Evolutionary conservation across 495 filamentous ascomycete genomes (phyloP).

Genomic region (Alectoria sarmentosa): DNA sequence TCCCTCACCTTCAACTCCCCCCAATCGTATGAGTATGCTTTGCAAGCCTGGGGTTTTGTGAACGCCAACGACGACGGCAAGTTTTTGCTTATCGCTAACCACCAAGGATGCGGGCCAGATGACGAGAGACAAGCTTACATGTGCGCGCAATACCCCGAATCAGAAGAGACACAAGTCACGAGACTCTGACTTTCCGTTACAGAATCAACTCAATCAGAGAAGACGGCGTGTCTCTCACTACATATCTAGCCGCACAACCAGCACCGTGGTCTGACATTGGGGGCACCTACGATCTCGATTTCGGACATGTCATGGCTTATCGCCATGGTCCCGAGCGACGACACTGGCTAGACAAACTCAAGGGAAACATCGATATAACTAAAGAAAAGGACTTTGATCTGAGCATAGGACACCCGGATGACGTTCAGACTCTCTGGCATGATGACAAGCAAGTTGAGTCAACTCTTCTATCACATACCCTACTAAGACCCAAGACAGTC

Average conservation of each 20-base stretch:
- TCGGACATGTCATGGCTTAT: background rate
- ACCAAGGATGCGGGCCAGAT: conserved; percentile 30
- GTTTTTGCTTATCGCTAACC: conserved; percentile 32
- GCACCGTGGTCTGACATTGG: conserved; percentile 8
- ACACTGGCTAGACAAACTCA: background rate
- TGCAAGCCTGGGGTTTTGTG: conserved; percentile 26
- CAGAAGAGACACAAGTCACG: background rate
- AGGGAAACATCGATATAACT: conserved; percentile 10
- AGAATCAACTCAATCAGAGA: conserved; percentile 13
- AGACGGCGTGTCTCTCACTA: conserved; percentile 7
- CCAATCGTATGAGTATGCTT: conserved; percentile 26
- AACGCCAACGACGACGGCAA: conserved; percentile 26
- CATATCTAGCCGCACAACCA: background rate
- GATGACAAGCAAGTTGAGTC: background rate
- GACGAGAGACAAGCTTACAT: conserved; percentile 30
- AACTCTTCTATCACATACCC: background rate
- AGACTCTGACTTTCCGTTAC: background rate
- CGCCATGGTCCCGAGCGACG: background rate
- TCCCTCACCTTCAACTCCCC: conserved; percentile 27
- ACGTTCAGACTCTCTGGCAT: background rate
- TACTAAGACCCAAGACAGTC: background rate
- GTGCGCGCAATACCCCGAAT: background rate
- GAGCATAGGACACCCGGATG: background rate
- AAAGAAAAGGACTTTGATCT: background rate
- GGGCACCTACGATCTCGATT: conserved; percentile 14